These are phyloP conservation scores for Pseudomassariella vexata DNA, from an alignment of 2,329 filamentous ascomycete genomes.

Conservation along the genomic window DNA sequence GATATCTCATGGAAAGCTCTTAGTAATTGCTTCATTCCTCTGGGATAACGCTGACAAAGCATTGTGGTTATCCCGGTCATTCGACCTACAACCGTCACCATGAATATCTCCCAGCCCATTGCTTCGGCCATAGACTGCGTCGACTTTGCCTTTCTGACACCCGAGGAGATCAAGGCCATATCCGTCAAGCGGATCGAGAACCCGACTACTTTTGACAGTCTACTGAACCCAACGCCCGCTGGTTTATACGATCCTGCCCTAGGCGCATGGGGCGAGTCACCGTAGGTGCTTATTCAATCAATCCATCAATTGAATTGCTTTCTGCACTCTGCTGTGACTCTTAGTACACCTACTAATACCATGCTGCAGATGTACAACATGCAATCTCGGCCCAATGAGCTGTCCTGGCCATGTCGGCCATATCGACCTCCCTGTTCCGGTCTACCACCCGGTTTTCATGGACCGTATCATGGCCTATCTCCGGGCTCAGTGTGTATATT, in stretches of 20 bases:
- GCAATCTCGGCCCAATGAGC: constrained; percentile 71
- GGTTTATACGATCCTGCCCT: constrained; percentile 90
- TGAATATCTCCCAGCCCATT: constrained; percentile 76
- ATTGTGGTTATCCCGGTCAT: too few relatives aligned
- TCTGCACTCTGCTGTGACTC: neutral
- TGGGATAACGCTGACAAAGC: too few relatives aligned
- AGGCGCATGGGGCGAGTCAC: constrained; percentile 80
- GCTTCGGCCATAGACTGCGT: constrained; percentile 79
- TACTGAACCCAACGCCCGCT: constrained; percentile 82
- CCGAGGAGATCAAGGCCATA: constrained; percentile 76
- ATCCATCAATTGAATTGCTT: constrained; percentile 1
- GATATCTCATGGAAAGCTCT: constrained; percentile 2
- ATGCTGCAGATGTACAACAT: constrained; percentile 74
- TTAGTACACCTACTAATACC: constrained; percentile 3
- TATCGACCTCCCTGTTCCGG: constrained; percentile 74
- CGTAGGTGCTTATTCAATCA: constrained; percentile 48
- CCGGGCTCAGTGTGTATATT: constrained; percentile 85
- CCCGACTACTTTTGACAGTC: constrained; percentile 86
- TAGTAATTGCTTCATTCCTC: too few relatives aligned
- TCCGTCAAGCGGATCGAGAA: constrained; percentile 95
- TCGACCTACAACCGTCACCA: constrained; percentile 30
- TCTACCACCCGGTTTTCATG: constrained; percentile 96
- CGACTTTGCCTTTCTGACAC: constrained; percentile 80
- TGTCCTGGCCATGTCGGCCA: constrained; percentile 94
- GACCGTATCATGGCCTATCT: constrained; percentile 84